Conservation (phyloP, 129 eudicot genomes). For the Tanacetum coccineum region DNA sequence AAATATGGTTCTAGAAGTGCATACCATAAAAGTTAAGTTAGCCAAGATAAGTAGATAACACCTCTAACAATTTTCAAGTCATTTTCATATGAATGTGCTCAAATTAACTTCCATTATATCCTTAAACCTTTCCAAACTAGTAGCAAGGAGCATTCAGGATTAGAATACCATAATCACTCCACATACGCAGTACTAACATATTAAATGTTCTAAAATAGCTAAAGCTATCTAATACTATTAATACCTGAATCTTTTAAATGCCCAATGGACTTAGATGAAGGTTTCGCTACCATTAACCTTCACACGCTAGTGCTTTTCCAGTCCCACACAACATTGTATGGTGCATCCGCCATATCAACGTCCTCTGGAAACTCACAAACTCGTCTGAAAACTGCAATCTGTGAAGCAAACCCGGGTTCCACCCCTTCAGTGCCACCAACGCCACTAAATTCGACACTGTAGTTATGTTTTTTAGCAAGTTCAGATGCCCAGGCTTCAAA, state of each 20-base stretch:
- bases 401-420: conserved; percentile 39
- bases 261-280: not conserved
- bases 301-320: conserved; percentile 44
- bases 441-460: conserved; percentile 68
- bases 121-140: not conserved
- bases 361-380: conserved; percentile 23
- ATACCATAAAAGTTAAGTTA: too few relatives aligned
- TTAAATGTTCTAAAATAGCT: not conserved
- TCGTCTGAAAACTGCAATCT: conserved; percentile 83
- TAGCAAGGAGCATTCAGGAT: not conserved
- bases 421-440: conserved; percentile 67
- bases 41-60: too few relatives aligned
- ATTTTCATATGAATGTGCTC: not conserved
- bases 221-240: not conserved
- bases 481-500: conserved; percentile 71
- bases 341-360: conserved; percentile 12
- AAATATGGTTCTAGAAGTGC: too few relatives aligned
- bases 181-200: not conserved
- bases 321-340: conserved; percentile 59
- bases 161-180: not conserved
- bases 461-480: conserved; percentile 56
- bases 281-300: not conserved
- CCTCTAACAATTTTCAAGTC: too few relatives aligned
- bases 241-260: not conserved
- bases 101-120: not conserved